Conservation (phyloP, 371 early-diverging fungal species). For the Mortierella sp. region DNA sequence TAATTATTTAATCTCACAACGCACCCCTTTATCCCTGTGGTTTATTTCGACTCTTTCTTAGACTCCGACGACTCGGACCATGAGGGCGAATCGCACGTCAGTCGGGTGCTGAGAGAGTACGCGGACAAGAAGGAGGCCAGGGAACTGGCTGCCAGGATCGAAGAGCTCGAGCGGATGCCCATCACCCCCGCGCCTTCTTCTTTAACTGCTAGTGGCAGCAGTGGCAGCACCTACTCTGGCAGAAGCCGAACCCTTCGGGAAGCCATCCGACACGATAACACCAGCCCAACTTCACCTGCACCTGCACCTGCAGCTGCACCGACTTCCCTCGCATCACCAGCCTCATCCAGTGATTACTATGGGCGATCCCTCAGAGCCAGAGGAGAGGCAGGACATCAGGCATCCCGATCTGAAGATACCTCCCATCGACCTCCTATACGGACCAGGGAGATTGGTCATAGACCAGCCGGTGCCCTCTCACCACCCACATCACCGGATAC, state of each 20-base stretch:
- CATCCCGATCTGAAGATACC: constrained; percentile 22
- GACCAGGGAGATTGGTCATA: not conserved
- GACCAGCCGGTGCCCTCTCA: not conserved
- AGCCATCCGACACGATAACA: constrained; percentile 11
- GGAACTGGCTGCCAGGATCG: constrained; percentile 28
- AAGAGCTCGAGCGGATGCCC: constrained; percentile 33
- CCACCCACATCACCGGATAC: not conserved
- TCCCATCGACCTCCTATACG: not conserved
- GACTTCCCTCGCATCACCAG: constrained; percentile 14
- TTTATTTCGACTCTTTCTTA: constrained; percentile 17
- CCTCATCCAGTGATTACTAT: constrained; percentile 18
- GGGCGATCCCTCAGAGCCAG: constrained; percentile 19
- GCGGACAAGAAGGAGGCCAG: constrained; percentile 60
- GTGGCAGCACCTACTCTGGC: constrained; percentile 12
- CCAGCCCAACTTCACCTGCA: too few species aligned
- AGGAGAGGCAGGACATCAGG: constrained; percentile 20
- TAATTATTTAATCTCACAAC: constrained; percentile 24
- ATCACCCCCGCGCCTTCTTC: not conserved
- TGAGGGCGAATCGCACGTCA: constrained; percentile 69
- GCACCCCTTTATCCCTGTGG: not conserved
- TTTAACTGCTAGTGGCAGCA: not conserved
- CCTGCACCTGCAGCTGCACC: not conserved
- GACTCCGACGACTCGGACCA: constrained; percentile 72
- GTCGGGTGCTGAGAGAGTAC: constrained; percentile 66
- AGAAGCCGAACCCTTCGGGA: constrained; percentile 15